Evolutionary conservation across 495 filamentous ascomycete species (phyloP).

Genomic region (Filosporella fistucella): DNA sequence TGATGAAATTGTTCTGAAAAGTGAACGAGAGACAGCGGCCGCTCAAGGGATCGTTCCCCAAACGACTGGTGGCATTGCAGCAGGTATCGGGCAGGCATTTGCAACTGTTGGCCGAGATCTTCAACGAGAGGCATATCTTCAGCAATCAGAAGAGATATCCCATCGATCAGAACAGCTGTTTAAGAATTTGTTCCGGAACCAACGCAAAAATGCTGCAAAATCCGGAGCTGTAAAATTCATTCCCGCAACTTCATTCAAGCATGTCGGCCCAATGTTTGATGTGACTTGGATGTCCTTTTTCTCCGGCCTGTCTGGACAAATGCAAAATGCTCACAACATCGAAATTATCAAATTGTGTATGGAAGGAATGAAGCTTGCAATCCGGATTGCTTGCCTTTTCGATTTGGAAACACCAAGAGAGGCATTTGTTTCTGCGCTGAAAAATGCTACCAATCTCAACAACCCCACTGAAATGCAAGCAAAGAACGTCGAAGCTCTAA

Average conservation of each 20-base stretch:
- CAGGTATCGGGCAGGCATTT: constrained; percentile 83
- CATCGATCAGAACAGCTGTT: constrained; percentile 70
- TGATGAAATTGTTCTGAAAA: constrained; percentile 93
- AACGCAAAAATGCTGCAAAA: constrained; percentile 70
- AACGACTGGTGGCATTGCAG: constrained; percentile 66
- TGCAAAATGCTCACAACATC: constrained; percentile 86
- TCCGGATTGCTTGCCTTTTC: constrained; percentile 89
- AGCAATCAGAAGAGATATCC: constrained; percentile 89
- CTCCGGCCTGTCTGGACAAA: constrained; percentile 83
- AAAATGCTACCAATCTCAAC: constrained; percentile 90
- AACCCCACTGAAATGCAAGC: constrained; percentile 93
- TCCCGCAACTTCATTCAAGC: constrained; percentile 84
- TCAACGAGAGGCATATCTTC: constrained; percentile 87
- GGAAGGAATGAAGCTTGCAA: constrained; percentile 91
- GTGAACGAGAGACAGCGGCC: constrained; percentile 82
- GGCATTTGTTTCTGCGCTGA: constrained; percentile 90
- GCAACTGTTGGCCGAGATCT: constrained; percentile 87
- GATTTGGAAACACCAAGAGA: constrained; percentile 85
- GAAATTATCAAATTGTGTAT: constrained; percentile 88
- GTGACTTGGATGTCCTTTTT: constrained; percentile 99
- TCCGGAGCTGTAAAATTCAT: constrained; percentile 73
- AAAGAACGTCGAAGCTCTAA: constrained; percentile 93
- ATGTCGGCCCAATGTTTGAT: constrained; percentile 98
- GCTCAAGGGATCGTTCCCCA: constrained; percentile 58
- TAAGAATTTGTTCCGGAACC: constrained; percentile 80